phyloP scores from a whole-genome alignment of 768 basidiomycete species.

The Psilocybe tampanensis region DNA sequence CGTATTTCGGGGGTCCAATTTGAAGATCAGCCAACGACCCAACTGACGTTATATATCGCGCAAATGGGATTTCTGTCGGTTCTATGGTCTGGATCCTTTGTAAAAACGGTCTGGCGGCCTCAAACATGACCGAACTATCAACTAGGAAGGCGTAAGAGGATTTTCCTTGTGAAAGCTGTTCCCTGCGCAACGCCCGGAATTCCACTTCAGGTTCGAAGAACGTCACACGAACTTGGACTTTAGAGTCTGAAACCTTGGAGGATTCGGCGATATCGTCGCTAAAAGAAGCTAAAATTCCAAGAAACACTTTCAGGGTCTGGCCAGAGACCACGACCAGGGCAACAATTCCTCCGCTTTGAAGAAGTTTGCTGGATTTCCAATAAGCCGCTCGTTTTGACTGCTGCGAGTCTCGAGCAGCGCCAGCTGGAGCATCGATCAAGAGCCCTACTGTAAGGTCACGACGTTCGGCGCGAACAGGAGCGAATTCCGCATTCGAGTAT shows the following conservation, averaged over 20 bases:
- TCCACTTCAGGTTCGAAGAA: conserved; percentile 69
- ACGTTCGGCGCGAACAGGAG: conserved; percentile 45
- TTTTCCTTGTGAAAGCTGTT: conserved; percentile 15
- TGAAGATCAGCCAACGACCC: conserved; percentile 34
- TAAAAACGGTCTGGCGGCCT: conserved; percentile 68
- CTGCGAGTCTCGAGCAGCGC: conserved; percentile 46
- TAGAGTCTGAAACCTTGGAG: conserved; percentile 31
- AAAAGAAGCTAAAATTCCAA: conserved; percentile 53
- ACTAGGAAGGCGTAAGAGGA: conserved; percentile 44
- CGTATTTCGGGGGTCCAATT: conserved; percentile 57
- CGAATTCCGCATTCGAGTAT: conserved; percentile 55
- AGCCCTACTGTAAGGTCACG: conserved; percentile 53
- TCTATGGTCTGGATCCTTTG: conserved; percentile 54
- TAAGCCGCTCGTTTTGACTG: conserved; percentile 45
- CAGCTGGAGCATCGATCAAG: conserved; percentile 54
- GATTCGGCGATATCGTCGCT: conserved; percentile 48
- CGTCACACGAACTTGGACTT: conserved; percentile 48
- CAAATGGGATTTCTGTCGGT: conserved; percentile 59
- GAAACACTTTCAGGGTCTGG: conserved; percentile 39
- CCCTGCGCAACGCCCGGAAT: conserved; percentile 39
- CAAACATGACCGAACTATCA: conserved; percentile 67
- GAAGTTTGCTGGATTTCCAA: conserved; percentile 66
- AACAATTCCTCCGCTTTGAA: conserved; percentile 67
- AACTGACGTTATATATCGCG: conserved; percentile 49
- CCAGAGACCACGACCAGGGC: conserved; percentile 52